Evolutionary conservation across 1,284 basidiomycete species (phyloP).

Genomic region (Filobasidium uniguttulatum): DNA sequence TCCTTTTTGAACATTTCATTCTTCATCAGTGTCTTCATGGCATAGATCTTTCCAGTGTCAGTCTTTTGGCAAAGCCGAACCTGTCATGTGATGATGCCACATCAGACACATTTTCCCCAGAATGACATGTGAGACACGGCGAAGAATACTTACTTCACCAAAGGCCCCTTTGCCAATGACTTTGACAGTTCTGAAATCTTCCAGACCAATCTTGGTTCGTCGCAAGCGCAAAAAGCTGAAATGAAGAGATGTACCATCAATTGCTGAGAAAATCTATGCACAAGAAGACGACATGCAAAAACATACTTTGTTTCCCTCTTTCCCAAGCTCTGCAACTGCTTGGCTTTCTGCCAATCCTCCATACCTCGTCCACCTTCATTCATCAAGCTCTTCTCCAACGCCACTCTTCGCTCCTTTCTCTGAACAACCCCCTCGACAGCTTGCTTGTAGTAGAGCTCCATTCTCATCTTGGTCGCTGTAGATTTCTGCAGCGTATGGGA

Average conservation of each 20-base stretch:
- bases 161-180: slow-evolving; percentile 99
- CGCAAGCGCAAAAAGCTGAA: slow-evolving; percentile 64
- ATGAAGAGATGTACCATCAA: slow-evolving; percentile 9
- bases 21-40: slow-evolving; percentile 98
- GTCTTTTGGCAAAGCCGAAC: slow-evolving; percentile 91
- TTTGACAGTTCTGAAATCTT: slow-evolving; percentile 93
- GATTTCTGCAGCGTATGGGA: slow-evolving; percentile 81
- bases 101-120: not conserved
- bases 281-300: not conserved
- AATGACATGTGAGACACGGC: not conserved
- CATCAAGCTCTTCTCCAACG: not conserved
- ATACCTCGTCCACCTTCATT: not conserved
- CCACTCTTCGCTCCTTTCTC: slow-evolving; percentile 53
- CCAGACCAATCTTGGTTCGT: slow-evolving; percentile 79
- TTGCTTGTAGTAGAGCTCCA: slow-evolving; percentile 96
- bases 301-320: slow-evolving; percentile 66
- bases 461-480: slow-evolving; percentile 89
- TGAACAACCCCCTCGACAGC: slow-evolving; percentile 83
- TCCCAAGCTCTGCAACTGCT: slow-evolving; percentile 74
- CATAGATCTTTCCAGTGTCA: slow-evolving; percentile 95
- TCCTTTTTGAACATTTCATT: slow-evolving; percentile 99
- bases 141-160: slow-evolving; percentile 55
- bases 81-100: slow-evolving; percentile 36
- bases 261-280: not conserved
- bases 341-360: not conserved